These are phyloP conservation scores for Wakefieldia striispora DNA, from an alignment of 768 basidiomycete genomes.

Conservation along the genomic window DNA sequence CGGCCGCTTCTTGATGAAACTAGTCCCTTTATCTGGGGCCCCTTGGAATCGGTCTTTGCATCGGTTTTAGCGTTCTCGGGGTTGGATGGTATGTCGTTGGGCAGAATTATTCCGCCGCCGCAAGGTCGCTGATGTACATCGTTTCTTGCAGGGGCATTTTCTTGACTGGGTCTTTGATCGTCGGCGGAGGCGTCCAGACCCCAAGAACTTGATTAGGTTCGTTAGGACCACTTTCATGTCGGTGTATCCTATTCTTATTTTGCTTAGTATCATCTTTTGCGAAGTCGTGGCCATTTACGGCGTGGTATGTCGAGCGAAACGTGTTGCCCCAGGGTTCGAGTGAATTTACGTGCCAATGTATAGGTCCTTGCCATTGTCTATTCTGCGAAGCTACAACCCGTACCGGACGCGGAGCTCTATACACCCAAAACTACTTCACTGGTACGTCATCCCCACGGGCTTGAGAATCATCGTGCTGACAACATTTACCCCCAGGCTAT, in stretches of 20 bases:
- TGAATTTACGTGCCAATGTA: not conserved
- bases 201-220: conserved; percentile 96
- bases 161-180: conserved; percentile 92
- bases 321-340: not conserved
- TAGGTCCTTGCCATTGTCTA: conserved; percentile 97
- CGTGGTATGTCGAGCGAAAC: conserved; percentile 54
- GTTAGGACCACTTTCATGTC: conserved; percentile 10
- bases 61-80: conserved; percentile 90
- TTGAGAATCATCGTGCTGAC: not conserved
- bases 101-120: conserved; percentile 2
- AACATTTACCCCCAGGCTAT: conserved; percentile 50
- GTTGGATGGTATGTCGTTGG: conserved; percentile 79
- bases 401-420: conserved; percentile 70
- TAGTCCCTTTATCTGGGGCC: conserved; percentile 90
- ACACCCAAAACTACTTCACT: conserved; percentile 90
- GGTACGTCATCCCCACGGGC: conserved; percentile 40
- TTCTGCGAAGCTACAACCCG: conserved; percentile 68
- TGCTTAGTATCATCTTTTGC: conserved; percentile 90
- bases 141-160: conserved; percentile 84
- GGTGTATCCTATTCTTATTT: not conserved
- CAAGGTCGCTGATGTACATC: not conserved
- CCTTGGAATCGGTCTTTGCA: conserved; percentile 87
- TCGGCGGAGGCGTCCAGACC: conserved; percentile 92
- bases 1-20: conserved; percentile 90
- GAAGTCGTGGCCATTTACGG: conserved; percentile 99